Percentiles rank a stretch among this genome's conserved stretches.
phyloP scores from a whole-genome alignment of 805 yeast genomes.

The Kodamaea fukazawae region DNA sequence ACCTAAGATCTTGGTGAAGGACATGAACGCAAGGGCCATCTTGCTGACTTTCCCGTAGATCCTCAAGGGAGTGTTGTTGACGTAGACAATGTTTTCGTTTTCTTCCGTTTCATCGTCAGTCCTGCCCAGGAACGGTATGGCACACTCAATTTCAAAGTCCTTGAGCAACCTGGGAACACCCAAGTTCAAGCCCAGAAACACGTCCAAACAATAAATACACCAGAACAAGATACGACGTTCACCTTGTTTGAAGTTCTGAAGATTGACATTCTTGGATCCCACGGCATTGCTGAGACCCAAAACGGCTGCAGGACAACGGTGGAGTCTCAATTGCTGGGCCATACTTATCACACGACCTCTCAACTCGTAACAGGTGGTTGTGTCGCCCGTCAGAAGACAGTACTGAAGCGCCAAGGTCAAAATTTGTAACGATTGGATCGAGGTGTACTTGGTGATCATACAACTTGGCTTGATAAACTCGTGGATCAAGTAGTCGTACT shows the following conservation, averaged over 20 bases:
- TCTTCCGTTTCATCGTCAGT: slow-evolving; percentile 41
- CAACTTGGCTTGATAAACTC: slow-evolving; percentile 62
- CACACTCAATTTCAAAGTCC: slow-evolving; percentile 84
- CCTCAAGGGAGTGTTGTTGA: slow-evolving; percentile 56
- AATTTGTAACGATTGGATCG: slow-evolving; percentile 68
- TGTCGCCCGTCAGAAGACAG: slow-evolving; percentile 70
- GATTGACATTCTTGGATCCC: slow-evolving; percentile 23
- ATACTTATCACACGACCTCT: slow-evolving; percentile 75
- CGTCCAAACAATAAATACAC: slow-evolving; percentile 77
- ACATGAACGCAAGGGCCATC: slow-evolving; percentile 60
- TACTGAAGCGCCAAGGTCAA: slow-evolving; percentile 67
- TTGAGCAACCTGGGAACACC: slow-evolving; percentile 82
- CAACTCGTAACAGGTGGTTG: slow-evolving; percentile 68
- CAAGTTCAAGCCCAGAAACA: slow-evolving; percentile 67
- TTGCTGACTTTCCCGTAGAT: slow-evolving; percentile 70
- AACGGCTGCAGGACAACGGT: slow-evolving; percentile 84
- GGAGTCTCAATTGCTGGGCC: slow-evolving; percentile 83
- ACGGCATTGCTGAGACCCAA: slow-evolving; percentile 50
- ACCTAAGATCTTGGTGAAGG: slow-evolving; percentile 71
- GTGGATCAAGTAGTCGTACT: slow-evolving; percentile 60
- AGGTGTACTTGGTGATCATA: slow-evolving; percentile 52
- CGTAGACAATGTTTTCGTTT: slow-evolving; percentile 55
- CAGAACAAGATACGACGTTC: slow-evolving; percentile 81
- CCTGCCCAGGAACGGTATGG: slow-evolving; percentile 61
- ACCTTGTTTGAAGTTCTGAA: slow-evolving; percentile 71